phyloP scores from a whole-genome alignment of 495 filamentous ascomycete species.

The Aspergillus homomorphus region DNA sequence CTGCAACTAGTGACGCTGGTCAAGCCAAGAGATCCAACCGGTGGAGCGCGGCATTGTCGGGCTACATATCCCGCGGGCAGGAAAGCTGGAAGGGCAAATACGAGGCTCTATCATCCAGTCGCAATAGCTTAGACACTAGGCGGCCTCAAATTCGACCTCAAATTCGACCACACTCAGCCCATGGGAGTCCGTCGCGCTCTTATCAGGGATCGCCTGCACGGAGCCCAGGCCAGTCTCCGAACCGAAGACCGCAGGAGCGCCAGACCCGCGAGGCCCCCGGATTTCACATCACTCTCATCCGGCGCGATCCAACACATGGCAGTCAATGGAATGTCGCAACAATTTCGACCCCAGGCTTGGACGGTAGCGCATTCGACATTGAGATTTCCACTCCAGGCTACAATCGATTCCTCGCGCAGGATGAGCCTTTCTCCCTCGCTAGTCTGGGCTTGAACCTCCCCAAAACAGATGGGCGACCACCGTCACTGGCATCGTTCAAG shows the following conservation, averaged over 20 bases:
- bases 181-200: constrained; percentile 19
- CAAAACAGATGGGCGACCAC: constrained; percentile 10
- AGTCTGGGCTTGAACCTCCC: constrained; percentile 33
- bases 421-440: constrained; percentile 34
- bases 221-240: constrained; percentile 32
- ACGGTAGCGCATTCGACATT: constrained; percentile 49
- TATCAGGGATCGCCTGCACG: constrained; percentile 22
- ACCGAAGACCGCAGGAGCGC: constrained; percentile 16
- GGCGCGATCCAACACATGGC: constrained; percentile 75
- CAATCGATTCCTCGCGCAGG: constrained; percentile 50
- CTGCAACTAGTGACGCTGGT: constrained; percentile 10
- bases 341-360: constrained; percentile 48
- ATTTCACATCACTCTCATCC: constrained; percentile 79
- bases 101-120: constrained; percentile 22
- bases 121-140: constrained; percentile 35
- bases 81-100: constrained; percentile 27
- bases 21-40: constrained; percentile 24
- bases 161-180: constrained; percentile 31
- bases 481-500: constrained; percentile 19
- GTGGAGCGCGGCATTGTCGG: constrained; percentile 34
- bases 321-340: constrained; percentile 88
- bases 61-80: constrained; percentile 22
- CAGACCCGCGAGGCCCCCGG: constrained; percentile 19
- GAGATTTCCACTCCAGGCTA: constrained; percentile 63
- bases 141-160: constrained; percentile 33